A percentile compares a stretch with the other conserved stretches of the same genome.
phyloP scores from a whole-genome alignment of 139 green algal genomes.

The Edaphochlamys debaryana region DNA sequence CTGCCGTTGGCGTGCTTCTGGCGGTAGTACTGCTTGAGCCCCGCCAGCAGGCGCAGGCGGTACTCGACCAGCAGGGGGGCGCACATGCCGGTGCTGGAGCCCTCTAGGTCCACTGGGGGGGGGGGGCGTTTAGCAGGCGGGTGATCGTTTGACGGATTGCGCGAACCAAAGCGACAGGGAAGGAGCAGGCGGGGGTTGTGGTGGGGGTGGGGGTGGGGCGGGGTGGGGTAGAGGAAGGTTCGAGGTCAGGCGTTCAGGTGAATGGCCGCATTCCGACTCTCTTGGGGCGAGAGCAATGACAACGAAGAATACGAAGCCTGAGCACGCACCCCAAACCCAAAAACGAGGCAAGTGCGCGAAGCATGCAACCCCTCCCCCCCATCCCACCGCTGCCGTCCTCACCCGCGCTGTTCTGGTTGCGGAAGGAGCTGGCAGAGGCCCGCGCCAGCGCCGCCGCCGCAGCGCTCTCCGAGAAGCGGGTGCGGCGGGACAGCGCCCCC shows the following conservation, averaged over 20 bases:
- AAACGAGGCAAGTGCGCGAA: too few species aligned
- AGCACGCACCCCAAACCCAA: too few species aligned
- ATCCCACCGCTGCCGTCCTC: too few species aligned
- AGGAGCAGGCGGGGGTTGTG: too few species aligned
- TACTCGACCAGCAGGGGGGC: slow-evolving; percentile 49
- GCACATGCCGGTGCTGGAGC: neutral
- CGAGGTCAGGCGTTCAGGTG: too few species aligned
- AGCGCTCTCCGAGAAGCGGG: neutral
- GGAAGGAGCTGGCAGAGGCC: slow-evolving; percentile 10
- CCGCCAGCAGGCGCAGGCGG: slow-evolving; percentile 56
- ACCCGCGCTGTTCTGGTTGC: too few species aligned
- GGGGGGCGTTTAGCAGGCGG: neutral
- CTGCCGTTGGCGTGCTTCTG: slow-evolving; percentile 38
- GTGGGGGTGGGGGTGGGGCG: too few species aligned
- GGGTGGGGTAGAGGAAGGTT: too few species aligned
- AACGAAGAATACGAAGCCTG: too few species aligned
- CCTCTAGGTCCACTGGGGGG: neutral
- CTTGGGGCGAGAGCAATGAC: too few species aligned
- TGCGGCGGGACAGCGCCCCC: slow-evolving; percentile 6
- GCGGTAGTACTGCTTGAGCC: slow-evolving; percentile 55
- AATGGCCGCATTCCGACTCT: too few species aligned
- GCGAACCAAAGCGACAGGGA: neutral
- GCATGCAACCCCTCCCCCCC: too few species aligned
- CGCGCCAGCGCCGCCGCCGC: slow-evolving; percentile 17
- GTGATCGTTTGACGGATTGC: neutral